These are phyloP conservation scores for Xeromyces bisporus DNA, from an alignment of 495 filamentous ascomycete genomes.

Conservation along the genomic window DNA sequence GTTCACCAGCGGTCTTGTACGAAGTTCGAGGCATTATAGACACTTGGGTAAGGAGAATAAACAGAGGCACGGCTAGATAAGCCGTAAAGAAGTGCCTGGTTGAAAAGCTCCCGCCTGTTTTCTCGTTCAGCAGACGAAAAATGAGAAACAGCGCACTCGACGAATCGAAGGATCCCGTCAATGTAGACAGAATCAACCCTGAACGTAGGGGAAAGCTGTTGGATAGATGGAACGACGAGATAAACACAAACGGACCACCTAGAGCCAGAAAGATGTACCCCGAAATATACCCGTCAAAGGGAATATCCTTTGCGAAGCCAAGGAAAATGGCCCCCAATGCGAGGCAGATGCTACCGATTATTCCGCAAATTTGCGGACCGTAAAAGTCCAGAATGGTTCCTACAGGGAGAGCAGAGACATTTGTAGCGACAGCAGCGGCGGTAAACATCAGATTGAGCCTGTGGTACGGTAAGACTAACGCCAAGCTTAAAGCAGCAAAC, in stretches of 20 bases:
- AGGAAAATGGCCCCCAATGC: conserved; percentile 52
- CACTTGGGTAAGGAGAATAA: conserved; percentile 53
- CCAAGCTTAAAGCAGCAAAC: too few species aligned
- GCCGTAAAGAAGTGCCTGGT: conserved; percentile 55
- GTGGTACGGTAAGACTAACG: too few species aligned
- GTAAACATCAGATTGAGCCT: conserved; percentile 87
- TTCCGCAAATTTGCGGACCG: conserved; percentile 59
- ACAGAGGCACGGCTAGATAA: conserved; percentile 58
- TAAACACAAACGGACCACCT: conserved; percentile 82
- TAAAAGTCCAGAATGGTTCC: conserved; percentile 60
- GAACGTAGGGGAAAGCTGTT: conserved; percentile 81
- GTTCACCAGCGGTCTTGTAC: conserved; percentile 78
- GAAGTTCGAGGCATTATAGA: conserved; percentile 61
- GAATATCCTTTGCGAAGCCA: conserved; percentile 42
- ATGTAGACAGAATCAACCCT: conserved; percentile 64
- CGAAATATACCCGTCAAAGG: conserved; percentile 58
- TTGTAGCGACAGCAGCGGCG: conserved; percentile 48
- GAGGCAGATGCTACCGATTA: conserved; percentile 55
- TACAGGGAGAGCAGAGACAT: conserved; percentile 49
- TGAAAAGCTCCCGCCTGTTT: conserved; percentile 40
- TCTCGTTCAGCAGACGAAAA: conserved; percentile 63
- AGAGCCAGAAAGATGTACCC: conserved; percentile 72
- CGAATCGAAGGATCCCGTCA: conserved; percentile 83
- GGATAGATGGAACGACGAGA: conserved; percentile 80
- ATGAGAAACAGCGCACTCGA: conserved; percentile 75